Percentiles rank a stretch among this genome's conserved stretches.
Conservation (phyloP, 371 early-diverging fungal genomes). For the Dentiscutata heterogama region DNA sequence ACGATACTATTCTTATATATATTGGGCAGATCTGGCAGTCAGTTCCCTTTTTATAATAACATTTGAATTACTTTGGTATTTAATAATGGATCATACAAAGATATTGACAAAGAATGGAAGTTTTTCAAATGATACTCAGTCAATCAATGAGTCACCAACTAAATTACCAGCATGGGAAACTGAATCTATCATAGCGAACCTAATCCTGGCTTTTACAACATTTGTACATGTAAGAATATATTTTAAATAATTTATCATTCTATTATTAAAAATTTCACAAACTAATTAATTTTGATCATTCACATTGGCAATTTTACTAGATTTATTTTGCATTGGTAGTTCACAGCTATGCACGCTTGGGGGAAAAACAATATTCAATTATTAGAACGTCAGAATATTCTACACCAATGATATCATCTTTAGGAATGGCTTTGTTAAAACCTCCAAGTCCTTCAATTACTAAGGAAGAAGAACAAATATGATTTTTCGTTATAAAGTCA, state of each 20-base stretch:
- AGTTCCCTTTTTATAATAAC: constrained; percentile 58
- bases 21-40: constrained; percentile 57
- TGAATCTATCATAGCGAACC: constrained; percentile 25
- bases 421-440: too few relatives aligned
- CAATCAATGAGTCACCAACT: neutral
- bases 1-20: constrained; percentile 16
- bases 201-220: neutral
- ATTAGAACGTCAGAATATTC: too few relatives aligned
- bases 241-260: neutral
- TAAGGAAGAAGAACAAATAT: too few relatives aligned
- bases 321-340: constrained; percentile 40
- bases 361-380: neutral
- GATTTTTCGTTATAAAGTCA: too few relatives aligned
- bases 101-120: neutral
- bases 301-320: neutral
- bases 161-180: constrained; percentile 34
- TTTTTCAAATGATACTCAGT: neutral
- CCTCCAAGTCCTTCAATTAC: too few relatives aligned
- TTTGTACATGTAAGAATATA: constrained; percentile 29
- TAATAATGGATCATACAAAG: constrained; percentile 9
- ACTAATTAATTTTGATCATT: neutral
- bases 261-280: neutral
- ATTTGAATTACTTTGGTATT: constrained; percentile 35
- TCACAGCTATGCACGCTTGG: constrained; percentile 12
- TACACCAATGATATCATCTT: too few relatives aligned